These are phyloP conservation scores for Nepenthes alata DNA, from an alignment of 179 eudicot species.

Conservation along the genomic window DNA sequence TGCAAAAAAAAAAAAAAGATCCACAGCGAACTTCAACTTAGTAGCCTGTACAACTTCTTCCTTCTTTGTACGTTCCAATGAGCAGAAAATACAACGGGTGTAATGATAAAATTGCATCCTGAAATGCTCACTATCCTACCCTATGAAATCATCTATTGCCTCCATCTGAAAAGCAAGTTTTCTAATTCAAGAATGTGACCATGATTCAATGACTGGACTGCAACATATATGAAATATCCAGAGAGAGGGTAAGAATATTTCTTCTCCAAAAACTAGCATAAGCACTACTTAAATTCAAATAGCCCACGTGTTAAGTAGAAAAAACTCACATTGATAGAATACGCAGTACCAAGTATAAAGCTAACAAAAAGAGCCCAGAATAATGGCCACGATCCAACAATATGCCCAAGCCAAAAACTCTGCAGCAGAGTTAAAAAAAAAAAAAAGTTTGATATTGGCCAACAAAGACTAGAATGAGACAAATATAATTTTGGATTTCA, in stretches of 20 bases:
- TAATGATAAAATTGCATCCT: no score
- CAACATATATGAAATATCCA: no score
- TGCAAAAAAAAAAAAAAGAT: no score
- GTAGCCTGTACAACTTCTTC: no score
- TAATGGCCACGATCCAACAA: conserved; percentile 84
- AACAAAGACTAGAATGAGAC: neutral
- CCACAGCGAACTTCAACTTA: no score
- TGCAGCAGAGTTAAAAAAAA: conserved; percentile 16
- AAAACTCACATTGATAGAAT: conserved; percentile 74
- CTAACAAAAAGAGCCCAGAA: conserved; percentile 92
- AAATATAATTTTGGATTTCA: neutral
- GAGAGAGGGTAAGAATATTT: neutral
- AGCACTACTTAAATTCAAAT: neutral
- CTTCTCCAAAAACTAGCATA: neutral
- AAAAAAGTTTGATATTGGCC: neutral
- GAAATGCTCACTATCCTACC: no score
- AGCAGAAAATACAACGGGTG: no score
- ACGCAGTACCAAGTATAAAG: conserved; percentile 90
- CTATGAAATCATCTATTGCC: no score
- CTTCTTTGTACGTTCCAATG: no score
- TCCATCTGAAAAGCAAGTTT: no score
- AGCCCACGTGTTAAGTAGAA: neutral
- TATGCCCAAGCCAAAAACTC: conserved; percentile 81
- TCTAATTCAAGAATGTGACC: neutral
- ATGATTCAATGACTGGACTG: neutral